phyloP scores from a whole-genome alignment of 2,329 filamentous ascomycete species.

The Cadophora luteo-olivacea region DNA sequence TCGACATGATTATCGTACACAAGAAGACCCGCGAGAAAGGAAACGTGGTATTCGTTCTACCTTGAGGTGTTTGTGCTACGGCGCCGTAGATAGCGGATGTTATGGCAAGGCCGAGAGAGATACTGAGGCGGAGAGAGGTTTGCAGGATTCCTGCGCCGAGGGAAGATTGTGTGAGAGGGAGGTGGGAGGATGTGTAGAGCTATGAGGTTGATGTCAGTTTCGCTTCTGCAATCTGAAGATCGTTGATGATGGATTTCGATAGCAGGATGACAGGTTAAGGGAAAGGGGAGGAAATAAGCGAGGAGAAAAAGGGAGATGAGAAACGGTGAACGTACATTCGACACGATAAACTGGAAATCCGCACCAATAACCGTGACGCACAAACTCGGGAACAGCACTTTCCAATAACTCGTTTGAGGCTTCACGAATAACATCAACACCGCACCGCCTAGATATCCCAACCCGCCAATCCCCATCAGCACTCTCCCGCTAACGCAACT shows the following conservation, averaged over 20 bases:
- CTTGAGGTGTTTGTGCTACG: constrained; percentile 19
- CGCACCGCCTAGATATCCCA: constrained; percentile 49
- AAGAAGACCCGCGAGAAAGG: constrained; percentile 60
- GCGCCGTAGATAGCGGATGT: constrained; percentile 62
- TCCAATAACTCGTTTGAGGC: constrained; percentile 66
- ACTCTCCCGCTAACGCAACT: constrained; percentile 69
- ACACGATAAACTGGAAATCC: constrained; percentile 74
- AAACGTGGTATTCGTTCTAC: constrained; percentile 53
- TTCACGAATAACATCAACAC: constrained; percentile 64
- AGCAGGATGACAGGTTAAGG: background rate
- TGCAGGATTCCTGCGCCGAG: constrained; percentile 73
- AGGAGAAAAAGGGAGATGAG: background rate
- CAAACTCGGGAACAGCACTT: constrained; percentile 66
- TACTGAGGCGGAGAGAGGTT: constrained; percentile 56
- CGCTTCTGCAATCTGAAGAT: background rate
- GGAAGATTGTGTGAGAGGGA: constrained; percentile 59
- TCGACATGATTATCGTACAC: constrained; percentile 53
- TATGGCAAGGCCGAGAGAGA: constrained; percentile 65
- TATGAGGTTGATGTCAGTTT: constrained; percentile 40
- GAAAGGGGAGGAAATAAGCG: no score
- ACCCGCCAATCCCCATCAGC: constrained; percentile 57
- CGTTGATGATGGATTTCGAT: background rate
- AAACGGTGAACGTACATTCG: constrained; percentile 57
- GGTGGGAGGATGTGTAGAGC: constrained; percentile 66
- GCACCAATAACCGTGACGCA: constrained; percentile 68